Evolutionary conservation across 2,329 filamentous ascomycete species (phyloP), one percentile per base, ranked within the genome.

Genomic region (Botryotinia calthae): DNA sequence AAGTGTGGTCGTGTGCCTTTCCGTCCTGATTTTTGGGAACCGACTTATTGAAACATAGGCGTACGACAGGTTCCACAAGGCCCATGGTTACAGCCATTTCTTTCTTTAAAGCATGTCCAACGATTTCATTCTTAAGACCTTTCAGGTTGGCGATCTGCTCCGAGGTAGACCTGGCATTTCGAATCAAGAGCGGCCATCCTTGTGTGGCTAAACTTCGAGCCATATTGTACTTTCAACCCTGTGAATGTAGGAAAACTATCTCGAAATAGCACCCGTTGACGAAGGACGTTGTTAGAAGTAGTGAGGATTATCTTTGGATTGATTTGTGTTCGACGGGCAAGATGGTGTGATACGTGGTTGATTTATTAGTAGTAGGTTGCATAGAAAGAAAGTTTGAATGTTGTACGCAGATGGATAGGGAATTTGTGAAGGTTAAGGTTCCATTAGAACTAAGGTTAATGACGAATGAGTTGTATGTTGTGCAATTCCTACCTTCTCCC

Each of bases 101-200:
- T 83, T 99, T 99, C 81, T 91, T 91, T 81, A 95, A 90, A 48
- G 92, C 87, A 82, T 98, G 94, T 37, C 96, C 96, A 74, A 97
- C 90, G 65, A 97, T 87, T 75, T 96, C 92, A 82, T 97, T 96
- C 84, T 97, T 98, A 44, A 99, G 84, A 59, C 86, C 85, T 76
- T 90, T 89, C 62, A 98, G 86, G 67, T 90, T 88, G 40, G 85
- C 84, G 58, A 88, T 84, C 77, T 88, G 87, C 75, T 90, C 87
- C 34, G 82, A 76, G 64, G 83, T 81, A 51, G 83, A 85, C 75
- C 83, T 85, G 16, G 90, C 86, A 77, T 84, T 86, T 75, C 85
- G 85, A 72, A 92, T 84, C 80, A 89, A 86, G 72, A 85, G 82
- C 68, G 90, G 83, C 76, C 90, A 86, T 68, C 70, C 31, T 72